Base-by-base conservation (phyloP, 495 filamentous ascomycete genomes). In the Podospora pseudopauciseta region DNA sequence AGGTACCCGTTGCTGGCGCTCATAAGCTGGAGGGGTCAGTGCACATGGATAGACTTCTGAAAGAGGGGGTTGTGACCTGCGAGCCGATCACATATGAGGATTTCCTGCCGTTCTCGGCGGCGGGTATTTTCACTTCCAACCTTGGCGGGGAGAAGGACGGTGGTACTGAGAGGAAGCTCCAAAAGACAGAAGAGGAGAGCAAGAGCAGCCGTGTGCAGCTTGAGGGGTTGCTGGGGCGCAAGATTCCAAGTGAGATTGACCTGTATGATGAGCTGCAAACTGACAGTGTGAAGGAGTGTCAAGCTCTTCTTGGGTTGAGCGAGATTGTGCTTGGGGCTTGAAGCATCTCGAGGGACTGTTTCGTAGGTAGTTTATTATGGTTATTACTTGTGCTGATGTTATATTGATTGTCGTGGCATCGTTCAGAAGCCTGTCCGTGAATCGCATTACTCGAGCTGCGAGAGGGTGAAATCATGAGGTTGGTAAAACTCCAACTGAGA, bases 61-160 rank as follows among this genome's bases (percentile, higher is more conserved):
- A 70, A 27, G 55, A 72, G 1, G 64, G 65, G 0, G 32, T 77
- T 5, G 16, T 82, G 15, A 67, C 67, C 61, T 76, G 71, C 54
- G 74, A 77, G 59, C 79, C 79, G 18, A 72, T 82, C 18, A 80
- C 75, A 0, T 82, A 82, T 54, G 80, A 82, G 61, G 80, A 82
- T 49, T 82, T 82, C 66, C 71, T 82, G 9, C 80, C 80, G 2
- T 66, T 82, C 2, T 80, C 78, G 4, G 80, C 80, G 1, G 80
- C 75, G 9, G 80, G 79, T 19, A 82, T 82, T 34, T 82, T 82
- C 71, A 75, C 77, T 19, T 80, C 78, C 11, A 82, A 81, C 54
- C 70, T 83, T 64, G 70, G 67, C n/a, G 56, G 19, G 1, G 54
- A 28, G 27, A 65, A 27, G 28, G 65, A 60, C 23, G 11, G 56